Conservation (phyloP, 2,329 filamentous ascomycete species). For the Sclerotinia sclerotiorum region DNA sequence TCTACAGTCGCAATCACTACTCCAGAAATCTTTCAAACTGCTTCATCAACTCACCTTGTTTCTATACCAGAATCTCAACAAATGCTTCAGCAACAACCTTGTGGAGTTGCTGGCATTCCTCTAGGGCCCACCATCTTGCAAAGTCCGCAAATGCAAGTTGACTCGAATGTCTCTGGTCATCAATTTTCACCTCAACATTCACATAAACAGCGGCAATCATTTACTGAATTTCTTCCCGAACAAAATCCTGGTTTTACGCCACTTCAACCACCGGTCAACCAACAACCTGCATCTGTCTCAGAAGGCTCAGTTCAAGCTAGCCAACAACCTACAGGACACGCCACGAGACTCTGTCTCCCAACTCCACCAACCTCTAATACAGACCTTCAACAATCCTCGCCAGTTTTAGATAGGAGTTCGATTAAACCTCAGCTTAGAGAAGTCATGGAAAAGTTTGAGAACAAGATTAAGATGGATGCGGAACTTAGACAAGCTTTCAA, state of each 20-base stretch:
- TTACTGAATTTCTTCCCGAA: not conserved
- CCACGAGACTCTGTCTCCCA: not conserved
- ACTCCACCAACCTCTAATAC: not conserved
- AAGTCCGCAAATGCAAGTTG: not conserved
- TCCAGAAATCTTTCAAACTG: not conserved
- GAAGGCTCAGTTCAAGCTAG: not conserved
- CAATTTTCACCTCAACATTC: not conserved
- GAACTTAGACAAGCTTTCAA: constrained; percentile 15
- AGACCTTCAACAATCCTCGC: not conserved
- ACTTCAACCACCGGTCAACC: not conserved
- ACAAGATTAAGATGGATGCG: constrained; percentile 11
- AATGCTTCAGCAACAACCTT: constrained; percentile 5
- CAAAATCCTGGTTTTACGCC: not conserved
- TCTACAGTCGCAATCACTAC: not conserved
- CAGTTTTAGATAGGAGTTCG: not conserved
- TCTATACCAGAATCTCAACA: not conserved
- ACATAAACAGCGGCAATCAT: not conserved
- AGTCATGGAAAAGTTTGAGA: constrained; percentile 16
- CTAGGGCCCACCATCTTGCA: not conserved
- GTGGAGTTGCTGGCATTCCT: constrained; percentile 4
- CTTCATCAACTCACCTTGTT: constrained; percentile 2
- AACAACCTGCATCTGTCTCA: not conserved
- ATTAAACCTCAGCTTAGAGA: constrained; percentile 18
- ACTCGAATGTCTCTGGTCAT: not conserved
- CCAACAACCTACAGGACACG: not conserved